These are phyloP conservation scores for Cucurbita moschata DNA, from an alignment of 306 rosid species.

Conservation along the genomic window DNA sequence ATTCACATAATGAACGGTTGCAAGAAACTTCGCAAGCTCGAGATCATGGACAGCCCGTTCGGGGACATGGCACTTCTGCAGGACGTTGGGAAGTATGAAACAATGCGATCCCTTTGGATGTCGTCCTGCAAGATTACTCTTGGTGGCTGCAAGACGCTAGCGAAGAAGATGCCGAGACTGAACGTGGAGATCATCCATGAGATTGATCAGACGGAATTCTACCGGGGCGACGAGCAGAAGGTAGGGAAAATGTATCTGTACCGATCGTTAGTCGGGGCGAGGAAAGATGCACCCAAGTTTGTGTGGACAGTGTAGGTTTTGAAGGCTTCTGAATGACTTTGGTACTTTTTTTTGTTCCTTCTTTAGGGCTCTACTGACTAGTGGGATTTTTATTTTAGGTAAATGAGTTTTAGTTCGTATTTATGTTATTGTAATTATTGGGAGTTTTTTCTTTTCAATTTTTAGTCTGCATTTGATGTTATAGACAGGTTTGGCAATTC, in stretches of 20 bases:
- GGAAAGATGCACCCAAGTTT: conserved; percentile 75
- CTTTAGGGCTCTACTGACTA: background rate
- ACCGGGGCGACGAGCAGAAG: conserved; percentile 27
- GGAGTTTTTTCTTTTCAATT: background rate
- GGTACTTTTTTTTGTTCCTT: background rate
- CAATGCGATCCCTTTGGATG: conserved; percentile 99
- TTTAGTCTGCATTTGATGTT: conserved; percentile 1
- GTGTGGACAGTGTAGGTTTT: conserved; percentile 68
- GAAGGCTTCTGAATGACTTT: background rate
- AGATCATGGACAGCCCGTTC: conserved; percentile 78
- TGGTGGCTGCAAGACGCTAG: conserved; percentile 63
- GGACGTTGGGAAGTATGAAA: conserved; percentile 94
- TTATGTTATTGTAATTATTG: conserved; percentile 6
- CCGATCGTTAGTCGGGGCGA: conserved; percentile 60
- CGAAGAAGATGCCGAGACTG: conserved; percentile 61
- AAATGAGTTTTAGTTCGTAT: conserved; percentile 3
- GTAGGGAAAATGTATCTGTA: conserved; percentile 86
- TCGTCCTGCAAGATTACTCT: conserved; percentile 78
- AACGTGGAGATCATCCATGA: conserved; percentile 85
- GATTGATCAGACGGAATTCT: conserved; percentile 25
- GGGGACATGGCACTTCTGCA: conserved; percentile 64
- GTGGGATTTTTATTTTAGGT: conserved; percentile 6
- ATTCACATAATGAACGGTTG: conserved; percentile 77
- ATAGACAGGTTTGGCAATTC: background rate
- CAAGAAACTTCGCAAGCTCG: conserved; percentile 91